Evolutionary conservation across 2,329 filamentous ascomycete genomes (phyloP).

Genomic region (Allantophomopsis cytisporea): DNA sequence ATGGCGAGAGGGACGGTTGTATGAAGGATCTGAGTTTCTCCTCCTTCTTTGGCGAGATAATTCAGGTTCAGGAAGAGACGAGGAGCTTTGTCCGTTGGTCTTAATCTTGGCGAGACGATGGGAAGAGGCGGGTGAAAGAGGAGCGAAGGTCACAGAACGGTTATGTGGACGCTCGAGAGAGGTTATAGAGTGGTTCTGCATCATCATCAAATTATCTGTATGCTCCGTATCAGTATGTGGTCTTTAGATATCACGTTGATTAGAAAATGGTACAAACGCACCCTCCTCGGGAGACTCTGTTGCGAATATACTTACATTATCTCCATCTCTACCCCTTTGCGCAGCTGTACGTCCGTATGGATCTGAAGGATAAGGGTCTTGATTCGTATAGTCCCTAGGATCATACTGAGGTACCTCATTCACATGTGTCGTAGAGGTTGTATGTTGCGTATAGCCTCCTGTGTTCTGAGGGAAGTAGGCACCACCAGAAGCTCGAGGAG

Average conservation of each 20-base stretch:
- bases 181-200: background rate
- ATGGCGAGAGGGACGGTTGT: constrained; percentile 10
- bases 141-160: constrained; percentile 18
- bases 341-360: constrained; percentile 10
- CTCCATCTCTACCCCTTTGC: constrained; percentile 9
- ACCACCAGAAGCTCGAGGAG: constrained; percentile 18
- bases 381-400: constrained; percentile 15
- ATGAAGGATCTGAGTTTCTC: constrained; percentile 15
- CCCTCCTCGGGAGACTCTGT: constrained; percentile 11
- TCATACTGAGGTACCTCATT: constrained; percentile 15
- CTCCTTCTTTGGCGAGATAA: constrained; percentile 3
- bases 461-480: constrained; percentile 15
- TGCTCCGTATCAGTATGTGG: constrained; percentile 3
- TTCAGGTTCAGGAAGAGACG: no score
- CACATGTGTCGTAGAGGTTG: constrained; percentile 11
- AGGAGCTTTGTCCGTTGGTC: background rate
- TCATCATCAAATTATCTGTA: constrained; percentile 2
- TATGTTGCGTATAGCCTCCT: constrained; percentile 10
- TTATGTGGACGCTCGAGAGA: constrained; percentile 2
- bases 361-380: constrained; percentile 7
- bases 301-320: constrained; percentile 18
- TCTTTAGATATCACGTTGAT: background rate
- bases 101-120: constrained; percentile 8
- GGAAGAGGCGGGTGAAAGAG: constrained; percentile 15
- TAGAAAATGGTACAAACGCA: constrained; percentile 10